phyloP scores from a whole-genome alignment of 164 flowering plant species.

The Taxillus chinensis region DNA sequence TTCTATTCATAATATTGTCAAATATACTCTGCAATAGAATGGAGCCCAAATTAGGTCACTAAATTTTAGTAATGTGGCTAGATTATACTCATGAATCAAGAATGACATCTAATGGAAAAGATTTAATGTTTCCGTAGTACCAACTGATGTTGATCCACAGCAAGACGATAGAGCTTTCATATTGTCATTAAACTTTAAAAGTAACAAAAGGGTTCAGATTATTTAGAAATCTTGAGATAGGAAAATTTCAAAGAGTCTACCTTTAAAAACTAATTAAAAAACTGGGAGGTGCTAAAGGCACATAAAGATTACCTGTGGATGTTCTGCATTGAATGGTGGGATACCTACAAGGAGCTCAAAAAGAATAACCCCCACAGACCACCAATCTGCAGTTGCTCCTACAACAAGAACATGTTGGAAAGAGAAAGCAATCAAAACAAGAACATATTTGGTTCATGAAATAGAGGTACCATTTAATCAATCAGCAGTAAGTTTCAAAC shows the following conservation, averaged over 20 bases:
- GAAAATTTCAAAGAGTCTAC: neutral
- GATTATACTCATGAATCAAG: too few relatives aligned
- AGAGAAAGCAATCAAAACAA: neutral
- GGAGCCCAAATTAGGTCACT: neutral
- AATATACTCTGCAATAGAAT: constrained; percentile 70
- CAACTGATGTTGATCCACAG: neutral
- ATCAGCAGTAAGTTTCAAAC: constrained; percentile 26
- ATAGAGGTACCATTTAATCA: constrained; percentile 1
- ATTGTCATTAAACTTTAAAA: neutral
- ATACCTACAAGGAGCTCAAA: constrained; percentile 94
- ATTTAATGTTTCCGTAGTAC: neutral
- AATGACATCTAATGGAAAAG: too few relatives aligned
- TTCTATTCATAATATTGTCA: constrained; percentile 89
- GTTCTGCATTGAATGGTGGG: constrained; percentile 95
- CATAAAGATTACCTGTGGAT: constrained; percentile 59
- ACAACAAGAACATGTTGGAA: constrained; percentile 10
- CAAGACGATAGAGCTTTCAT: neutral
- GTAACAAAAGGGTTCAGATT: neutral
- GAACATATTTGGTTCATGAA: neutral
- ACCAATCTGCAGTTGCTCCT: constrained; percentile 99
- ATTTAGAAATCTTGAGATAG: neutral
- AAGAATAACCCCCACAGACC: constrained; percentile 97
- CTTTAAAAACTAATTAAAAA: neutral
- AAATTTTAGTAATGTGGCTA: too few relatives aligned
- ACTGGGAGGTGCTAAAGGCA: neutral